Percentiles rank a stretch among this genome's conserved stretches.
phyloP scores from a whole-genome alignment of 768 basidiomycete species.

The Termitomyces sp. region DNA sequence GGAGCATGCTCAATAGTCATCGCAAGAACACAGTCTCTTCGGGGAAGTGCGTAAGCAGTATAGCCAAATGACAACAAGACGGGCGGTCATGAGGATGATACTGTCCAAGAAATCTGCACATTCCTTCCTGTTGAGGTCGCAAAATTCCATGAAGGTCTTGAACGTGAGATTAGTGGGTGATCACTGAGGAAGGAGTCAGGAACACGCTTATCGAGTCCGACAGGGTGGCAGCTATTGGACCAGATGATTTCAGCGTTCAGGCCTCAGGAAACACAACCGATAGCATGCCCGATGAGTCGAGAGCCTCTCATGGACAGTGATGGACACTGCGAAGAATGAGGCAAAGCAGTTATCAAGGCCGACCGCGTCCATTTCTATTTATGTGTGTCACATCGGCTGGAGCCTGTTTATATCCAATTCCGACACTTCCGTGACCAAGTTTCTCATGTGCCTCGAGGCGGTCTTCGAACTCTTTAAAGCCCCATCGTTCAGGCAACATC shows the following conservation, averaged over 20 bases:
- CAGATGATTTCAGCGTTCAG: background rate
- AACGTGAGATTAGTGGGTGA: background rate
- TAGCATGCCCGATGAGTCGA: background rate
- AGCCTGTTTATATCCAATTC: background rate
- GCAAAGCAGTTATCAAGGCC: background rate
- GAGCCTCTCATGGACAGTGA: background rate
- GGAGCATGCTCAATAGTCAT: background rate
- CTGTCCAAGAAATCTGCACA: background rate
- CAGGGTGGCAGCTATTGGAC: background rate
- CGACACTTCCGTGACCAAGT: background rate
- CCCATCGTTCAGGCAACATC: background rate
- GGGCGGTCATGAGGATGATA: background rate
- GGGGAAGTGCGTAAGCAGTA: background rate
- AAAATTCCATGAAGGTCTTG: background rate
- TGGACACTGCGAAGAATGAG: background rate
- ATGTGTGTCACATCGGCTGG: background rate
- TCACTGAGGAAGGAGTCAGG: background rate
- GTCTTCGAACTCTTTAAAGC: background rate
- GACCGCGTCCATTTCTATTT: background rate
- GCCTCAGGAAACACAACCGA: background rate
- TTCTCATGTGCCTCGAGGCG: background rate
- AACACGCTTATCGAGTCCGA: background rate
- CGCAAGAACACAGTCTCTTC: background rate
- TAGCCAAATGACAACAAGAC: background rate
- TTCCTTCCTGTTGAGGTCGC: slow-evolving; percentile 1